Evolutionary conservation across 2,329 filamentous ascomycete genomes (phyloP).

Genomic region (Nectriaceae sp.): DNA sequence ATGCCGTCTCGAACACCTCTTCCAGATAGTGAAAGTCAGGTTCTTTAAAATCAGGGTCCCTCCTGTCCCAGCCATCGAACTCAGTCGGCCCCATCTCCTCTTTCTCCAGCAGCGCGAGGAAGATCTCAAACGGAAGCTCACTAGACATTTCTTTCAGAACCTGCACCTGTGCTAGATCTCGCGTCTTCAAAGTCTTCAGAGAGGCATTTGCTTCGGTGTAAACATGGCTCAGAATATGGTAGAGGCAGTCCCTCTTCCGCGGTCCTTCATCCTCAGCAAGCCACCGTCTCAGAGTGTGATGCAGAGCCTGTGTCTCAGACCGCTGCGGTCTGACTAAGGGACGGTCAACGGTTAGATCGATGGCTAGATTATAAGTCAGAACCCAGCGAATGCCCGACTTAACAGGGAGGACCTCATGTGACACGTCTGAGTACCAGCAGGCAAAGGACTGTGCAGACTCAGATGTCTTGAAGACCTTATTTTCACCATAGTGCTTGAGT

Average conservation of each 20-base stretch:
- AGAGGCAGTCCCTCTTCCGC: conserved; percentile 18
- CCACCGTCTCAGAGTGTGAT: conserved; percentile 29
- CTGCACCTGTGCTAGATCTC: conserved; percentile 28
- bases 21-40: conserved; percentile 15
- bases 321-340: conserved; percentile 22
- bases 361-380: conserved; percentile 53
- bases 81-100: conserved; percentile 22
- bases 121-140: conserved; percentile 32
- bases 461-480: conserved; percentile 34
- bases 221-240: conserved; percentile 35
- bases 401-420: conserved; percentile 48
- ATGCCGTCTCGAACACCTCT: conserved; percentile 3
- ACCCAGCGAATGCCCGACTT: conserved; percentile 50
- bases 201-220: conserved; percentile 37
- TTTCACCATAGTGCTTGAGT: conserved; percentile 38
- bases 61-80: conserved; percentile 6
- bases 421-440: conserved; percentile 53
- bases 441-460: conserved; percentile 19
- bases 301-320: conserved; percentile 14
- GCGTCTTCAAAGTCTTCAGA: conserved; percentile 25
- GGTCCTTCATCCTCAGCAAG: conserved; percentile 6
- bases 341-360: conserved; percentile 13
- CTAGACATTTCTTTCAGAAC: conserved; percentile 25
- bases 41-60: conserved; percentile 10
- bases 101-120: conserved; percentile 35